Evolutionary conservation across 805 yeast genomes (phyloP).

Genomic region (Yarrowia sp.): DNA sequence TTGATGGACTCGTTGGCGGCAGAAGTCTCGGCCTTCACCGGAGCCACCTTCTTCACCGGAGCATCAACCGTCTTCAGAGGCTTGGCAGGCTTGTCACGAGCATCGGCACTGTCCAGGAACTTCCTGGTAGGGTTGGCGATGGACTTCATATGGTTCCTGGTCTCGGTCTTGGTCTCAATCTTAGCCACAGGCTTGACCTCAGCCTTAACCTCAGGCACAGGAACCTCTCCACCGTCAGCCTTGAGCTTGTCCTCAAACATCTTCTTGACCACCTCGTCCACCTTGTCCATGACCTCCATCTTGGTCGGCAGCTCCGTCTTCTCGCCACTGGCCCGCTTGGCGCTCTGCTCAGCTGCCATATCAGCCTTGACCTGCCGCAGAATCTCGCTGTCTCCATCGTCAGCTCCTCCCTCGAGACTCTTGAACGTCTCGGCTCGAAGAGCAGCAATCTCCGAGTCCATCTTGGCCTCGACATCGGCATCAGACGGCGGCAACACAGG

Average conservation of each 20-base stretch:
- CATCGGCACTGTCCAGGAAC: too few species aligned
- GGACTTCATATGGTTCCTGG: too few species aligned
- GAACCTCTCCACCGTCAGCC: neutral
- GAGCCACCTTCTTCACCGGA: too few species aligned
- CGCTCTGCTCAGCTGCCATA: neutral
- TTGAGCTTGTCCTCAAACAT: neutral
- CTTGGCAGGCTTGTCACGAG: too few species aligned
- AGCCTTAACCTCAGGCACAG: neutral
- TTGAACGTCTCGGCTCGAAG: neutral
- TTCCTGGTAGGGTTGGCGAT: too few species aligned
- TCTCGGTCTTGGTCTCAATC: too few species aligned
- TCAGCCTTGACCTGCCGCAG: neutral
- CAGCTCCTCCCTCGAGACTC: neutral
- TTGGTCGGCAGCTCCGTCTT: neutral
- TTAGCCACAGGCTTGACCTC: neutral
- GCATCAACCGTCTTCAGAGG: too few species aligned
- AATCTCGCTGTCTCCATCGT: neutral
- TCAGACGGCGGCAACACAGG: too few species aligned
- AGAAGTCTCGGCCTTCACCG: neutral
- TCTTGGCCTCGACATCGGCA: too few species aligned
- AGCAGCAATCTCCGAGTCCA: neutral
- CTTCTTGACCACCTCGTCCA: neutral
- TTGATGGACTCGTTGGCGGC: neutral
- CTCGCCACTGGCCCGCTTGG: neutral
- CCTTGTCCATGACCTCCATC: neutral